Base-by-base conservation (phyloP, 257 asterid species). In the Lavandula angustifolia region DNA sequence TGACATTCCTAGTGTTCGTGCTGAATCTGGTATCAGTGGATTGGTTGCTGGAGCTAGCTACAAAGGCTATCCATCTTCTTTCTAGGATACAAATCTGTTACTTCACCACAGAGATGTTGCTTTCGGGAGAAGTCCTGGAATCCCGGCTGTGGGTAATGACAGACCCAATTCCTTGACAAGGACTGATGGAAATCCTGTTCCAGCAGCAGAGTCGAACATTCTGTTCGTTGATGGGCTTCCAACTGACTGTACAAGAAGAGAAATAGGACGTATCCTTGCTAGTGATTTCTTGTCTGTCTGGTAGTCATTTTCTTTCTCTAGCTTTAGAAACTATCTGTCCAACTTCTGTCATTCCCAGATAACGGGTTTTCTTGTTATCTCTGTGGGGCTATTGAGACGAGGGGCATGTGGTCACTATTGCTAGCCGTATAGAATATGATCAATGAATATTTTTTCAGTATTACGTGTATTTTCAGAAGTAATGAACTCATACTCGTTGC, bases 181-280 rank as follows among this genome's bases (percentile, higher is more conserved):
- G 80, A 48, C 66, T 51, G 77, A 74, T 57, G 78, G 74, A 11
- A 79, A 58, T 66, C 78, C 83, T 32, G 77, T 13, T 73, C 51
- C 81, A 46, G 77, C 34, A 10, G 76, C 61, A 44, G 88, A 81
- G 32, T 85, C 96, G 6, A 85, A 85, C 71, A 54, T 87, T 75
- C 79, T 85, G 58, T 85, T 87, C 54, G 86, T 87, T 60, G 91
- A 87, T 53, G 91, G 89, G 66, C 94, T 87, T 76, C 96, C 95
- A 42, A 85, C 84, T 37, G 94, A 85, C 70, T 79, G 86, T 75
- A 66, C 91, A 60, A 87, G 96, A 75, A 83, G 96, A 77, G 91
- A 87, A 85, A 71, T 87, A 48, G 94, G 96, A 9, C 91, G 96
- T 87, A 87, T 87, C 94, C 91, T 78, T 78, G 46, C 62, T 33